These are phyloP conservation scores for Cardamine occulta DNA, from an alignment of 345 rosid species.

Conservation along the genomic window DNA sequence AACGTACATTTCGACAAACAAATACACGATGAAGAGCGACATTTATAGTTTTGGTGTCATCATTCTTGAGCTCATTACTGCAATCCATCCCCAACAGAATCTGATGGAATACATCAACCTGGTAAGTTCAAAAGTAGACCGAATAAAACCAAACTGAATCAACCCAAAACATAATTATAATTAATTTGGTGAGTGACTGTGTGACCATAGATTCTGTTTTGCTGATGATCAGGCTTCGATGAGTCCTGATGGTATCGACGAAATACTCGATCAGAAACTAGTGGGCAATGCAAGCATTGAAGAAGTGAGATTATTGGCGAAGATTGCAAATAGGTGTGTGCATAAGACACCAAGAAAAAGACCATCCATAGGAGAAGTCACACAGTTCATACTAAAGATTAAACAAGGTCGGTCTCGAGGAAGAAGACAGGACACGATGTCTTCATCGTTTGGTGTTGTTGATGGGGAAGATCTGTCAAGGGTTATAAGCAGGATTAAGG, in stretches of 20 bases:
- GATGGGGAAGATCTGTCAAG: constrained; percentile 53
- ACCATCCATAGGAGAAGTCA: constrained; percentile 81
- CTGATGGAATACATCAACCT: constrained; percentile 89
- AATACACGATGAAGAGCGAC: constrained; percentile 86
- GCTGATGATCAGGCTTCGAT: constrained; percentile 62
- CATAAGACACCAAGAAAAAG: constrained; percentile 74
- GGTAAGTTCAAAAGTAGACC: constrained; percentile 49
- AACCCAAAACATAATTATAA: not conserved
- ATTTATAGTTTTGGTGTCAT: constrained; percentile 90
- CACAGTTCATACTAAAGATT: constrained; percentile 75
- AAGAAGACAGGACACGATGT: constrained; percentile 45
- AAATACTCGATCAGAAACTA: constrained; percentile 75
- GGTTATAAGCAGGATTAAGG: constrained; percentile 67
- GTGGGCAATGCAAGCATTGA: constrained; percentile 61
- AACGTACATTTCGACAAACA: constrained; percentile 73
- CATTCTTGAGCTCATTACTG: constrained; percentile 89
- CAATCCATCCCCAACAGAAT: constrained; percentile 93
- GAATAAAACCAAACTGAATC: not conserved
- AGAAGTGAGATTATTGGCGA: constrained; percentile 75
- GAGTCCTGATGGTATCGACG: constrained; percentile 85
- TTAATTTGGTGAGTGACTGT: not conserved
- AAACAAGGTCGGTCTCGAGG: constrained; percentile 54
- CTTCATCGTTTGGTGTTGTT: constrained; percentile 37
- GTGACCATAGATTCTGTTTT: constrained; percentile 15
- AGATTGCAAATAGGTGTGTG: constrained; percentile 71